Percentiles rank a stretch among this genome's conserved stretches.
Evolutionary conservation across 2,329 filamentous ascomycete genomes (phyloP).

Genomic region (Knufia fluminis): DNA sequence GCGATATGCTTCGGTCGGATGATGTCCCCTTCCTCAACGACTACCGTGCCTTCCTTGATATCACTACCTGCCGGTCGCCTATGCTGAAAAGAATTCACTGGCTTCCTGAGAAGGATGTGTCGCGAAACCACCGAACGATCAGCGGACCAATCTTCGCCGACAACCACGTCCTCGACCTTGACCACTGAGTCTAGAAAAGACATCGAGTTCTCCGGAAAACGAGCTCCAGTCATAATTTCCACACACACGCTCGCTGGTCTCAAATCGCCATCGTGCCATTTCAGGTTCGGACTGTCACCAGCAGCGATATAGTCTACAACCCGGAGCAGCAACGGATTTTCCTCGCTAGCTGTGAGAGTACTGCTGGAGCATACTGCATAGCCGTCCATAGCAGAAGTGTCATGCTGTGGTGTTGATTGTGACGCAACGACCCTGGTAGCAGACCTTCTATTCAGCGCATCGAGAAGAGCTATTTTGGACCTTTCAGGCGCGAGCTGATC

Average conservation of each 20-base stretch:
- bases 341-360: slow-evolving; percentile 17
- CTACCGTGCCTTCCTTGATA: slow-evolving; percentile 15
- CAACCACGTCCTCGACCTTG: slow-evolving; percentile 19
- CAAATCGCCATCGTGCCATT: not conserved
- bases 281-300: slow-evolving; percentile 12
- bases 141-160: not conserved
- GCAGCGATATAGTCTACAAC: slow-evolving; percentile 19
- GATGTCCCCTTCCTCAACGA: slow-evolving; percentile 14
- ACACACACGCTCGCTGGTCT: slow-evolving; percentile 16
- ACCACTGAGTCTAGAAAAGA: slow-evolving; percentile 20
- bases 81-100: slow-evolving; percentile 16
- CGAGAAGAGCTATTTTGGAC: not conserved
- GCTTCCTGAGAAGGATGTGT: slow-evolving; percentile 17
- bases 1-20: slow-evolving; percentile 21
- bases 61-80: slow-evolving; percentile 21
- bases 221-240: slow-evolving; percentile 28
- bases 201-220: slow-evolving; percentile 20
- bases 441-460: not conserved
- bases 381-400: slow-evolving; percentile 28
- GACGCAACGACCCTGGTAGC: slow-evolving; percentile 1
- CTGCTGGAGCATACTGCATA: slow-evolving; percentile 23
- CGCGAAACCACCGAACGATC: not conserved
- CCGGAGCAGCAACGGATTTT: slow-evolving; percentile 17
- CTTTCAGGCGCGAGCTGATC: not conserved
- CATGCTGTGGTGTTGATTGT: slow-evolving; percentile 20